Conservation (phyloP, 73 alveolate species). For the Paramecium octaurelia region DNA sequence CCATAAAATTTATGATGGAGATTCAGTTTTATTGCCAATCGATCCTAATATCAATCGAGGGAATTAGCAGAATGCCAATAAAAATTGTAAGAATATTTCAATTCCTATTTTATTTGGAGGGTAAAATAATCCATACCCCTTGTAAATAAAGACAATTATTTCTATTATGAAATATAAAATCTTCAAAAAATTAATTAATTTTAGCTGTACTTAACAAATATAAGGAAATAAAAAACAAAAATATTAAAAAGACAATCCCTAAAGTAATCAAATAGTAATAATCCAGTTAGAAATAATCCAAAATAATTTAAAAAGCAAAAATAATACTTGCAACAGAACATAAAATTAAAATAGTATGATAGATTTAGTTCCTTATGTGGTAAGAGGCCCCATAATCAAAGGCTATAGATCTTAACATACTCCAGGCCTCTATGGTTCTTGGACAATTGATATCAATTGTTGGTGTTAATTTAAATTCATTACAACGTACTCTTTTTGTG, state of each 20-base stretch:
- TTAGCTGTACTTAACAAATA: not conserved
- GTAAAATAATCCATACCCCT: conserved; percentile 53
- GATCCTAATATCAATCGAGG: conserved; percentile 58
- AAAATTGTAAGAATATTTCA: conserved; percentile 23
- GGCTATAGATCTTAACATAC: conserved; percentile 22
- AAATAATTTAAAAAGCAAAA: not conserved
- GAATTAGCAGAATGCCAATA: conserved; percentile 35
- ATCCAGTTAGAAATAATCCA: not conserved
- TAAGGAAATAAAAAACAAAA: not conserved
- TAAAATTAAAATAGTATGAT: not conserved
- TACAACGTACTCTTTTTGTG: conserved; percentile 9
- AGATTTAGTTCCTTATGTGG: not conserved
- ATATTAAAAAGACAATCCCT: not conserved
- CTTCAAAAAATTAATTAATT: conserved; percentile 16
- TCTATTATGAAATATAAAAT: conserved; percentile 36
- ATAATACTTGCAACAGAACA: not conserved
- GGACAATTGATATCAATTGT: not conserved
- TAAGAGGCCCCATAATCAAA: conserved; percentile 37
- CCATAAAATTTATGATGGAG: conserved; percentile 45
- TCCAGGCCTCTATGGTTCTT: conserved; percentile 4
- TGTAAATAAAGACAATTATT: conserved; percentile 41
- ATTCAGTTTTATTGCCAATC: conserved; percentile 57
- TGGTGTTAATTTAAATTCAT: conserved; percentile 19
- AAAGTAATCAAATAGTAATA: not conserved
- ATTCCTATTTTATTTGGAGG: conserved; percentile 36